Evolutionary conservation across 2,329 filamentous ascomycete genomes (phyloP), one percentile per base, ranked within the genome.

Genomic region (Penicillium paneum): DNA sequence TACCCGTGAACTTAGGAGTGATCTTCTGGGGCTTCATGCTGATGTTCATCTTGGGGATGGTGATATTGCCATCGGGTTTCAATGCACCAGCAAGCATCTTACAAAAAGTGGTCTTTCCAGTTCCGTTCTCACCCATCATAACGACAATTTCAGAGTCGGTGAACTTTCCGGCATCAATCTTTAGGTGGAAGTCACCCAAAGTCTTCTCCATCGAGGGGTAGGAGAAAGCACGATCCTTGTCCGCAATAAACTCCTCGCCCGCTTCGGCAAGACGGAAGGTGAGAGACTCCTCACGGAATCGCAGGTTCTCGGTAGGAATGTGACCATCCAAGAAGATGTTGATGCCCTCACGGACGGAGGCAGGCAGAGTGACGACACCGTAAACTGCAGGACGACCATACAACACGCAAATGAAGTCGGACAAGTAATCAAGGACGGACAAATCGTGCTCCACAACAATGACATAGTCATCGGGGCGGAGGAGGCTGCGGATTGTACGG

Each of bases 71-170:
- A 67, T 99, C 95, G 8, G 95, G 94, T 78, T 97, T 93, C 66
- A 96, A 83, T 36, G 89, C 90, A 71, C 95, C 95, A 54, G 94
- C 94, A 63, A 99, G 82, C 79, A 99, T 88, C 72, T 88, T 91
- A 81, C 93, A 97, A 83, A 99, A 99, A 5, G 94, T 99, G 1
- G 94, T 99, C 83, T 99, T 97, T 74, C 95, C 95, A 34, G 95
- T 99, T 78, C 94, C 94, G 78, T 99, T 99, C 80, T 97, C 93
- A 65, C 94, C 94, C 94, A 99, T 97, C 91, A 99, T 96, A 76
- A 99, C 94, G 54, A 99, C 85, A 65, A 99, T 99, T 73, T 99
- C 94, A 0, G 94, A 99, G 74, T 99, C 93, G 19, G 94, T 97
- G 73, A 99, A 99, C 57, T 87, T 81, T 65, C 95, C 94, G 24